Evolutionary conservation across 441 rosid species (phyloP).

Genomic region (Populus hybrid): DNA sequence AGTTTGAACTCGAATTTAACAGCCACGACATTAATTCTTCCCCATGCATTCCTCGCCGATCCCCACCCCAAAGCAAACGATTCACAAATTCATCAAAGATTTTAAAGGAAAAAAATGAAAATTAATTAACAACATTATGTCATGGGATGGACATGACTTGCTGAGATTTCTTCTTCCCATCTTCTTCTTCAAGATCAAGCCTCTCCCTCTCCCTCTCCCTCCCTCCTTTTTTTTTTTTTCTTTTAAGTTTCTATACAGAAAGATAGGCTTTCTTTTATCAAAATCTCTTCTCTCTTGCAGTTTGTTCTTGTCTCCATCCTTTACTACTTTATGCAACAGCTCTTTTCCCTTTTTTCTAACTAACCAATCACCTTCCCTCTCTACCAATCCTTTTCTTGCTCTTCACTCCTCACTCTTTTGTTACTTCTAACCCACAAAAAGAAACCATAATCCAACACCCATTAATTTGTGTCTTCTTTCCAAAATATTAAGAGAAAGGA

Average conservation of each 20-base stretch:
- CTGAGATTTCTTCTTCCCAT: too few relatives aligned
- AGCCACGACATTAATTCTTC: background rate
- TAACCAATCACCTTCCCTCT: background rate
- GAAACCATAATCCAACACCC: background rate
- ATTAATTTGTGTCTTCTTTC: background rate
- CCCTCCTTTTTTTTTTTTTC: too few relatives aligned
- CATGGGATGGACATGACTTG: too few relatives aligned
- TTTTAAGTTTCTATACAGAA: background rate
- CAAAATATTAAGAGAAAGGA: background rate
- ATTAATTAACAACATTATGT: background rate
- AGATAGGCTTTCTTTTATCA: background rate
- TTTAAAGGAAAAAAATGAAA: background rate
- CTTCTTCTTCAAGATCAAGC: background rate
- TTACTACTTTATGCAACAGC: background rate
- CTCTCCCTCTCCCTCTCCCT: too few relatives aligned
- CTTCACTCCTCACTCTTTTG: background rate
- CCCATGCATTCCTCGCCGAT: background rate
- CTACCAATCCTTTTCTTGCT: constrained; percentile 1
- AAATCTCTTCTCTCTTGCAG: background rate
- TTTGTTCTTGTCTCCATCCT: background rate
- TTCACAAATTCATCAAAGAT: too few relatives aligned
- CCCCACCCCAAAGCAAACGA: background rate
- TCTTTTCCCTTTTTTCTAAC: background rate
- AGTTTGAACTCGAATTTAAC: background rate
- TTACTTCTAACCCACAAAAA: too few relatives aligned